Evolutionary conservation across 805 yeast genomes (phyloP), one percentile per base, ranked within the genome.

Genomic region (Zygosaccharomyces kombuchaensis): DNA sequence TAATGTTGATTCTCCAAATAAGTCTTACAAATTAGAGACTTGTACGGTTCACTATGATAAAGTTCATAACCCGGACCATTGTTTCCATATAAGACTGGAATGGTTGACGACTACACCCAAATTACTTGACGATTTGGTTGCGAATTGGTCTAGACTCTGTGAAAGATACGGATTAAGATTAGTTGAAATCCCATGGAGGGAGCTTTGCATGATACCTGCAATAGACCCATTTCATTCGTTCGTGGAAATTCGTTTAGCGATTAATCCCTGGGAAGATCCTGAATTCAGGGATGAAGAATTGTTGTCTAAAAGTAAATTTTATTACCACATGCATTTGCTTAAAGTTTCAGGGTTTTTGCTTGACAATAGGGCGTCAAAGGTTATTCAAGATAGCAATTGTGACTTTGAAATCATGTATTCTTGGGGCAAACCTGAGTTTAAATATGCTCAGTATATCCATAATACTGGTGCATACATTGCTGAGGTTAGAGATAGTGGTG

Each of bases 51-150:
- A 91, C 65, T 87, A 87, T 58, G 99, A 93, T 61, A 75, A 82
- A 36, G 90, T 90, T 2, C 96, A 89, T 62, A 91, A 90, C 59
- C 96, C 97, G 0, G 91, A 86, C 54, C 96, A 90, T 57, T 90
- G 97, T 60, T 93, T 82, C 69, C 98, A 91, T 59, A 76, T 93
- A 26, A 72, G 96, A 38, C 64, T 91, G 10, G 97, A 93, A 61
- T 93, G 99, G 99, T 68, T 91, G 26, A 87, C 85, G 49, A 81
- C 96, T 0, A 88, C 98, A 0, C 84, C 95, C 2, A 86, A 85
- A 59, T 69, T 87, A 26, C 80, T 87, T 40, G 96, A 89, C 47
- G 95, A 89, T 53, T 71, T 85, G 9, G 73, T 89, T 35, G 80
- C 74, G 36, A 75, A 79, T 39, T 84, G 97, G 87, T 78, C 88